Base-by-base conservation (phyloP, 306 rosid genomes). In the Trifolium fragiferum region DNA sequence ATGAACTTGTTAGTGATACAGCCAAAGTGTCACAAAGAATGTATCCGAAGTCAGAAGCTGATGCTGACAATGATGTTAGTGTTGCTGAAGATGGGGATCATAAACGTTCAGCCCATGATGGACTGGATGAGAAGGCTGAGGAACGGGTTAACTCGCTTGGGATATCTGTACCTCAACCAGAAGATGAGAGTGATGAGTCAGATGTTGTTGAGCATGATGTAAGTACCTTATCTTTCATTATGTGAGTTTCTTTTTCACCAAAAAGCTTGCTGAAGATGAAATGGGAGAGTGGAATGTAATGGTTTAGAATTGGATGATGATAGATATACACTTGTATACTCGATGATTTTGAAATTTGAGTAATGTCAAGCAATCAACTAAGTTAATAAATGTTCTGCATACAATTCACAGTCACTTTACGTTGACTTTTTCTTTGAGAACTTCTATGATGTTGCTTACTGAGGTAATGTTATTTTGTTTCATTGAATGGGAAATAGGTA, bases 161-260 rank as follows among this genome's bases (percentile, higher is more conserved):
- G 49, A 62, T 35, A 70, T 79, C 79, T 20, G 87, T 67, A 54
- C 84, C 81, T 72, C 84, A 85, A 25, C 74, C 87, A 41, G 90
- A 80, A 60, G 81, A 87, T 67, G 93, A 82, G 78, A 84, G 88
- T 82, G 96, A 88, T 73, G 93, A 85, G 23, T 88, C 96, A 0
- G 96, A 89, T 78, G 63, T 75, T 43, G 79, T 91, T 57, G 97
- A 89, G 83, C 93, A 89, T 21, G 97, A 92, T 84, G 97, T 92
- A 82, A 86, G 97, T 84, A 68, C 21, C 33, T 62, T 60, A 82
- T 7, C 46, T 74, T 44, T 55, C 37, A 7, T 19, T 71, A 33
- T 61, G 68, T 27, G 74, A 7, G 30, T 69, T 70, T 38, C 12
- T 15, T 65, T 73, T 40, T 14, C 54, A 51, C 25, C 40, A 18